Evolutionary conservation across 768 basidiomycete genomes (phyloP).

Genomic region (Pleurotus ostreatus): DNA sequence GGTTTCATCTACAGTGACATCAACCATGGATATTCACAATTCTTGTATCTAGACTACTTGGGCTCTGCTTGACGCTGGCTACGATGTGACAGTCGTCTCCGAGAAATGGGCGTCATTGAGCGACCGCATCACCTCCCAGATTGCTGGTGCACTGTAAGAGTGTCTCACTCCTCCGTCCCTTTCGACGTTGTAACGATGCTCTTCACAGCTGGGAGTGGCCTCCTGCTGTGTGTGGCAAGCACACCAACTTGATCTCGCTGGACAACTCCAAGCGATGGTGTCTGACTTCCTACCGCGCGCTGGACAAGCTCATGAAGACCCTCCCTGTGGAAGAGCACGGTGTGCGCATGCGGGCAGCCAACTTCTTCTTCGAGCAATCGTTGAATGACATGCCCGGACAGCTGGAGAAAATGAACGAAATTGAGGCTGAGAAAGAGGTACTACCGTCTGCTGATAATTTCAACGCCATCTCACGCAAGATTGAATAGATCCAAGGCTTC

Average conservation of each 20-base stretch:
- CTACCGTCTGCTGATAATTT: neutral
- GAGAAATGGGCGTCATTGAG: constrained; percentile 18
- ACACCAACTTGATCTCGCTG: constrained; percentile 31
- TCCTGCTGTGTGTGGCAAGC: constrained; percentile 34
- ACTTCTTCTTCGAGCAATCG: constrained; percentile 29
- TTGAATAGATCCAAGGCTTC: constrained; percentile 20
- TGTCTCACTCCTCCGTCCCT: neutral
- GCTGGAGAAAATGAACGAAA: constrained; percentile 26
- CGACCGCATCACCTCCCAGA: constrained; percentile 21
- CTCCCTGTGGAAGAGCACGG: constrained; percentile 22
- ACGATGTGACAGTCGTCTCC: constrained; percentile 29
- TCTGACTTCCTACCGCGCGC: constrained; percentile 30
- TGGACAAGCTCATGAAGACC: constrained; percentile 19
- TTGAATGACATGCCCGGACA: constrained; percentile 22
- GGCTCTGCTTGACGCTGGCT: constrained; percentile 31
- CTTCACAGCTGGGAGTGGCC: constrained; percentile 31
- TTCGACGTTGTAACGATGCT: constrained; percentile 5
- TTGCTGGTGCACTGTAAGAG: constrained; percentile 24
- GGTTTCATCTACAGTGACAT: neutral
- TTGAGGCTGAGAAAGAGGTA: constrained; percentile 10
- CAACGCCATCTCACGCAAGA: too few species aligned
- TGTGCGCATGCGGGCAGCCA: constrained; percentile 27
- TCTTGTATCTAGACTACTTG: constrained; percentile 18
- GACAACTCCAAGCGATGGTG: constrained; percentile 30
- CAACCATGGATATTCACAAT: neutral